Conservation (phyloP, 2,329 filamentous ascomycete species). For the Fusarium acutatum region DNA sequence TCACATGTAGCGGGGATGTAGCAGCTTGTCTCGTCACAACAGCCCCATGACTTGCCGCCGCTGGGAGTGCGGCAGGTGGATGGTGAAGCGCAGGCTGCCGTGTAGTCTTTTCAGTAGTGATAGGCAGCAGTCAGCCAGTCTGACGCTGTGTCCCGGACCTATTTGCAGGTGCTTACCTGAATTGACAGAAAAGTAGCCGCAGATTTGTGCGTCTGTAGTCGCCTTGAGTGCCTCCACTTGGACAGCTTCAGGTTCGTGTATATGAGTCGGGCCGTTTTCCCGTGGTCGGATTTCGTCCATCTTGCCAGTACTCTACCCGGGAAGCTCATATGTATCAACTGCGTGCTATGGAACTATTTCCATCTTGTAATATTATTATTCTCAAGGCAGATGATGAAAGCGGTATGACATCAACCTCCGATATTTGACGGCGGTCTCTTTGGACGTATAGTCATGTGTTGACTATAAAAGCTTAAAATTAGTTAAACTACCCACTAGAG, state of each 20-base stretch:
- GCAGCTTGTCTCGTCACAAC: background rate
- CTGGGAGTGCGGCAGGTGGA: background rate
- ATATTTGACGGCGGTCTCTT: background rate
- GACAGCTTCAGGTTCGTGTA: background rate
- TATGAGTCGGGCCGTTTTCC: background rate
- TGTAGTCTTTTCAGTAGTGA: background rate
- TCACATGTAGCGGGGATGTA: background rate
- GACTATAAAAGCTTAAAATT: background rate
- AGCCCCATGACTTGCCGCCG: background rate
- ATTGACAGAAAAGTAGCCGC: background rate
- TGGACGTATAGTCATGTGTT: accelerated
- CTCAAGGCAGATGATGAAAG: accelerated
- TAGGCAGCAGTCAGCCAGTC: background rate
- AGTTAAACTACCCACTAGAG: background rate
- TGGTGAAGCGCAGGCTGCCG: background rate
- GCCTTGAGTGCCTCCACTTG: no score
- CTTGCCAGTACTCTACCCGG: accelerated
- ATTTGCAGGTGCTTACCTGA: background rate
- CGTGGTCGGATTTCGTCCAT: background rate
- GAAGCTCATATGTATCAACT: accelerated
- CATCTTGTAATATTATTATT: accelerated
- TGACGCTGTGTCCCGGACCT: accelerated
- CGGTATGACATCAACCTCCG: background rate
- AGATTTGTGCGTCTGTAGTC: background rate
- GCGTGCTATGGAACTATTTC: accelerated